phyloP scores from a whole-genome alignment of 2,329 filamentous ascomycete species.

The Ceratocystis albifundus region DNA sequence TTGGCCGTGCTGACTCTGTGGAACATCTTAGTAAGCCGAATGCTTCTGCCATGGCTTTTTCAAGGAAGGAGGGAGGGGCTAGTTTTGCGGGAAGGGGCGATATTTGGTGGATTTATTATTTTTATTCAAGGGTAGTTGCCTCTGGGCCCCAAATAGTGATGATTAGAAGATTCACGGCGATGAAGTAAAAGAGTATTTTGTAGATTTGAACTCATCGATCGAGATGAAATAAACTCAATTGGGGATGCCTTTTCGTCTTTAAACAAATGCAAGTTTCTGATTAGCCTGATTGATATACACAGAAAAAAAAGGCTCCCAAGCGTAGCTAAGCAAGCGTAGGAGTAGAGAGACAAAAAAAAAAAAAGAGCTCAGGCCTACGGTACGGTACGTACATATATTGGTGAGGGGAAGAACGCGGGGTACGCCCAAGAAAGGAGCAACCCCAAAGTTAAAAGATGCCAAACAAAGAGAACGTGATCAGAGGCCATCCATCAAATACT shows the following conservation, averaged over 20 bases:
- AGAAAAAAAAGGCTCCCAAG: no score
- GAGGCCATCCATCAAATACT: not conserved
- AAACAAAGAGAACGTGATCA: not conserved
- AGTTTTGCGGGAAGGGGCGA: not conserved
- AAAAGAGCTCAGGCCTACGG: not conserved
- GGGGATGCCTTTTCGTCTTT: no score
- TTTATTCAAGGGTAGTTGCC: not conserved
- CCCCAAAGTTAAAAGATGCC: not conserved
- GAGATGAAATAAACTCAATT: not conserved
- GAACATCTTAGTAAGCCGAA: slow-evolving; percentile 19
- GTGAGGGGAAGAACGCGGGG: not conserved
- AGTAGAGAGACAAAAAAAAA: not conserved
- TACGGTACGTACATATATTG: not conserved
- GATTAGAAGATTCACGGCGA: not conserved
- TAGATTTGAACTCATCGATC: not conserved
- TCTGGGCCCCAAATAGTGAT: not conserved
- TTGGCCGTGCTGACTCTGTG: slow-evolving; percentile 6
- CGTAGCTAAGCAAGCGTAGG: no score
- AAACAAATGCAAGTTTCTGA: no score
- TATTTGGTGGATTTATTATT: not conserved
- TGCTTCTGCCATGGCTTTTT: not conserved
- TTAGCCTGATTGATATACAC: no score
- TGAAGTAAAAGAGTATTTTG: not conserved
- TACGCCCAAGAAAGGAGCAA: not conserved
- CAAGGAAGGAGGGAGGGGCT: not conserved